Base-by-base conservation (phyloP, 306 rosid genomes). In the Adenanthera pavonina region DNA sequence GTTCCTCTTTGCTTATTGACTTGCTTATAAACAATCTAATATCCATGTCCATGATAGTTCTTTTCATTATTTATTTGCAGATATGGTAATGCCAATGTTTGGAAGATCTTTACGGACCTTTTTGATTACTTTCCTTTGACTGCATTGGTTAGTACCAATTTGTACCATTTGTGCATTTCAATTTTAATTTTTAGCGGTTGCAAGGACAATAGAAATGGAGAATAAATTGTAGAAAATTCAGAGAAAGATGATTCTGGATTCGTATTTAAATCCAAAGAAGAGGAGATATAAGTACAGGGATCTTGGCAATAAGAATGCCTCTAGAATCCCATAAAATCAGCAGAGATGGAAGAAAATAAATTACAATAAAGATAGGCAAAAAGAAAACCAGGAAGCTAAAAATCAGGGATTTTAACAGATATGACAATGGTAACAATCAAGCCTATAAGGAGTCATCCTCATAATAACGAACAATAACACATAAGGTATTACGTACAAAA, bases 121-220 rank as follows among this genome's bases (percentile, higher is more conserved):
- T 92, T 92, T 77, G 97, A 92, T 86, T 92, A 84, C 85, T 92
- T 92, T 78, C 97, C 95, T 8, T 80, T 92, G 89, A 92, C 97
- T 68, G 97, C 97, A 54, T 86, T 92, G 97, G 97, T 92, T 80
- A 89, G 97, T 87, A 69, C 41, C 14, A 6, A 4, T 35, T 51
- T 64, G 67, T 72, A 47, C 68, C 33, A 25, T 49, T 78, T 17
- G 72, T 72, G 40, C 64, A 36, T 52, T 33, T 60, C 41, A 10
- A 67, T 57, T 67, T 40, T 44, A 43, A 35, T 33, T 41, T 66
- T 66, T 19, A 72, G 10, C 64, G 34, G 38, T 69, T 46, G 3
- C 65, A 35, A 56, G 47, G 53, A 68, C 54, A 53, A 36, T 7
- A 20, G 38, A 60, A 35, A 40, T n/a, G 49, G 72, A 40, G 33